Evolutionary conservation across 1,139 yeast genomes (phyloP), one percentile per base, ranked within the genome.

Genomic region (Pichia sp.): DNA sequence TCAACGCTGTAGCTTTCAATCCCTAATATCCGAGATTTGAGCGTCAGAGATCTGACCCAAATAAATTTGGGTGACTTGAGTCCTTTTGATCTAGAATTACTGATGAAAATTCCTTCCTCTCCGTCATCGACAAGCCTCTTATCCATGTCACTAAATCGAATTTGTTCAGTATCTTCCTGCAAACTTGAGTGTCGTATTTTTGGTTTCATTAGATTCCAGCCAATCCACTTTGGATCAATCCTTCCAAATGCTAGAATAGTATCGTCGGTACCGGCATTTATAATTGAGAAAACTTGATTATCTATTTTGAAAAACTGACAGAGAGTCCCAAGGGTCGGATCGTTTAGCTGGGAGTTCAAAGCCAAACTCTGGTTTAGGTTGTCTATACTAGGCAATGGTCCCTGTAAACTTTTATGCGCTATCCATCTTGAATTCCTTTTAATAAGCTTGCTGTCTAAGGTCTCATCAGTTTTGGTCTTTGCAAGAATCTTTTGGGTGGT

Each of bases 141-240:
- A 29, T 29, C 16, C n/a, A 6, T 45, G 31, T 45, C 48, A 15
- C 36, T 23, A n/a, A 23, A 23, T 23, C 26, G 26, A 23, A 23
- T 23, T 23, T 23, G 26, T 23, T 23, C 26, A 23, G 26, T 23
- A 23, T 45, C 38, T 11, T 30, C 19, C 31, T 44, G 46, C 13
- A 44, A 19, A 15, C 29, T 34, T 23, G 46, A 13, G 5, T 23
- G 30, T 26, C 41, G 13, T 10, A 38, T 10, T 15, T 23, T 6
- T 47, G 26, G 26, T 23, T 23, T 29, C 16, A 16, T 10, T 8
- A 47, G 5, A 15, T 48, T 31, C 58, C 57, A 55, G 1, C 56
- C 56, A 3, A n/a, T 44, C 58, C 58, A 55, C 13, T 49, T 26
- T n/a, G 45, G 16, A 15, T 48, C 43, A 3, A 55, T 4, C 3